Evolutionary conservation across 2,329 filamentous ascomycete genomes (phyloP), one percentile per base, ranked within the genome.

Genomic region (Neopestalotiopsis sp.): DNA sequence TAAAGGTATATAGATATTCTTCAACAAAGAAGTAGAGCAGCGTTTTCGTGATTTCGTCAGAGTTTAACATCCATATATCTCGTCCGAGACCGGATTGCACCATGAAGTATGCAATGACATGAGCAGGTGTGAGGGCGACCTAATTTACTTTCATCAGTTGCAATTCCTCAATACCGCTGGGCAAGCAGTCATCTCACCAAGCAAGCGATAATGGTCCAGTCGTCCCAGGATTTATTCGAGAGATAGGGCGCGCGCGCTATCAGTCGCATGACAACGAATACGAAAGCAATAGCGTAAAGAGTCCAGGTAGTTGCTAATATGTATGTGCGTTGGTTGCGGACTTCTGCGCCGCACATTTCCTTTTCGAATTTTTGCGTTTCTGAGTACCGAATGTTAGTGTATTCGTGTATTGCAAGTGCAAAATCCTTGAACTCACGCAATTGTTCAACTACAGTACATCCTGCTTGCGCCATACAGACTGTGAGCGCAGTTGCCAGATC

Each of bases 1-100:
- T 75, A 0, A 76, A 49, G 70, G 83, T 79, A 71, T 84, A 84
- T n/a, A 83, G 74, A 0, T 81, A 74, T 58, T 82, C 79, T 1
- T 79, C 70, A 5, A 79, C 32, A 70, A 75, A 80, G 66, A 81
- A 80, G 61, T 69, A 78, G 1, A 72, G 66, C 6, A 70, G 72
- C 17, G 79, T 80, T 1, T 67, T 45, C 60, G 71, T 74, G 56
- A 76, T 74, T 57, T 74, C 69, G 14, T 68, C n/a, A 4, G 70
- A 28, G 4, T 45, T 63, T 0, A 81, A 65, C 2, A 77, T 80
- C 79, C 79, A 81, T 20, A 81, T 73, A 28, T 81, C 79, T 10
- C 69, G 72, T 1, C 79, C 79, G 13, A 80, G 69, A 12, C 78
- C 79, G 4, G 60, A 63, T 12, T 42, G 4, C 14, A 63, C 60